Conservation (phyloP, 306 rosid genomes). For the Quercus gilva region DNA sequence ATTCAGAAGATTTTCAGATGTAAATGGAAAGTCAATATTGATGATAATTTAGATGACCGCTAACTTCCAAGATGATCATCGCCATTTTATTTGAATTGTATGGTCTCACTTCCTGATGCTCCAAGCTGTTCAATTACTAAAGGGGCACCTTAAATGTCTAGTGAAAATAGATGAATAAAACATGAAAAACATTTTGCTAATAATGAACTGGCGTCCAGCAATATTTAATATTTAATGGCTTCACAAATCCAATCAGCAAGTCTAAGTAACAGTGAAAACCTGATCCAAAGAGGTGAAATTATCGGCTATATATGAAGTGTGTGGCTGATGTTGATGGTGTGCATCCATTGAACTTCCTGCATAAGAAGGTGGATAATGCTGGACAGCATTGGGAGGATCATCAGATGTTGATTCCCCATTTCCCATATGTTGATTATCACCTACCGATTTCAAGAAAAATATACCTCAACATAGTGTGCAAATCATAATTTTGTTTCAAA, state of each 20-base stretch:
- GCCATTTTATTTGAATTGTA: neutral
- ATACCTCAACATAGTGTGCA: neutral
- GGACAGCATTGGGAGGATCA: slow-evolving; percentile 32
- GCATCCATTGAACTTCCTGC: slow-evolving; percentile 38
- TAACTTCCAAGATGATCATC: neutral
- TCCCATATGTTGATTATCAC: slow-evolving; percentile 51
- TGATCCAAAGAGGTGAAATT: slow-evolving; percentile 77
- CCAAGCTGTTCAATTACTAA: neutral
- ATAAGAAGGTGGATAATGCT: slow-evolving; percentile 20
- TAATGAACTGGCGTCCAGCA: neutral
- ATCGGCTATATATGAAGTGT: slow-evolving; percentile 55
- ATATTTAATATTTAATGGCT: neutral
- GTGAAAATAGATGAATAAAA: neutral
- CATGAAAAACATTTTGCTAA: neutral
- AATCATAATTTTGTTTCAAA: neutral
- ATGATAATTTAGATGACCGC: neutral
- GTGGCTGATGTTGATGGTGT: slow-evolving; percentile 23
- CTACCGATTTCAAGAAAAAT: slow-evolving; percentile 23
- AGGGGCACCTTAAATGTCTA: neutral
- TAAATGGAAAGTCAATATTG: neutral
- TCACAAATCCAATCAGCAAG: neutral
- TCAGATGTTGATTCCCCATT: slow-evolving; percentile 54
- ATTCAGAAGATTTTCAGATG: neutral
- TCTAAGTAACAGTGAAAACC: slow-evolving; percentile 41
- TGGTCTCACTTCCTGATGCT: neutral